phyloP scores from a whole-genome alignment of 78 protist species.

The Carpediemonas membranifera region DNA sequence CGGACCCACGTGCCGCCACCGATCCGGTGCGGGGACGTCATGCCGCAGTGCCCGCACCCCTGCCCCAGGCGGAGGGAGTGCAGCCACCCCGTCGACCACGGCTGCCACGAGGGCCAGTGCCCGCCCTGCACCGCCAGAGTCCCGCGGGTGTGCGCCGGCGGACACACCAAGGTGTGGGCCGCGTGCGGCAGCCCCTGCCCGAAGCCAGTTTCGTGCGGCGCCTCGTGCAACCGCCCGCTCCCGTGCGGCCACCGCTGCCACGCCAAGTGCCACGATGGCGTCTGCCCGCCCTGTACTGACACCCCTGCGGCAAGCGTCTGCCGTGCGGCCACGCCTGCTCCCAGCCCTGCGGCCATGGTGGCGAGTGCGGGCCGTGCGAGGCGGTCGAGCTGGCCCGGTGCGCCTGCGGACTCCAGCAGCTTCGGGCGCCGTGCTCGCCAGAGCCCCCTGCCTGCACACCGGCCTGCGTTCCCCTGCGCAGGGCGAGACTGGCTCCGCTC shows the following conservation, averaged over 20 bases:
- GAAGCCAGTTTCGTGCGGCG: neutral
- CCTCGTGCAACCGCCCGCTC: neutral
- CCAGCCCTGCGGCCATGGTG: too few relatives aligned
- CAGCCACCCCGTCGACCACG: neutral
- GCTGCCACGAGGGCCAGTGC: neutral
- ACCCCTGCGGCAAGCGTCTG: too few relatives aligned
- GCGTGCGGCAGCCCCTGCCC: neutral
- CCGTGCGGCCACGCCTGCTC: too few relatives aligned
- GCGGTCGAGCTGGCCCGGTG: too few relatives aligned
- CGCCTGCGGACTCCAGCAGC: too few relatives aligned
- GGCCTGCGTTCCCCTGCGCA: too few relatives aligned
- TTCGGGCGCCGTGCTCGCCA: too few relatives aligned
- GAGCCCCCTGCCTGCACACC: too few relatives aligned
- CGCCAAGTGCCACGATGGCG: neutral
- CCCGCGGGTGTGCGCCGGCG: neutral
- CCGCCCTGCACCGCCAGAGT: conserved; percentile 1
- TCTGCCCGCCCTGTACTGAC: too few relatives aligned
- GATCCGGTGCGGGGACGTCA: neutral
- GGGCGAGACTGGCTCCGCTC: too few relatives aligned
- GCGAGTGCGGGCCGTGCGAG: too few relatives aligned
- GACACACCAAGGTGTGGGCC: neutral
- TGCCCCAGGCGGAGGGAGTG: neutral
- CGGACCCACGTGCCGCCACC: neutral
- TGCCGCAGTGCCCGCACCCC: conserved; percentile 1
- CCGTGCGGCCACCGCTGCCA: neutral